Evolutionary conservation across 1,284 basidiomycete genomes (phyloP).

Genomic region (Heterobasidion irregulare): DNA sequence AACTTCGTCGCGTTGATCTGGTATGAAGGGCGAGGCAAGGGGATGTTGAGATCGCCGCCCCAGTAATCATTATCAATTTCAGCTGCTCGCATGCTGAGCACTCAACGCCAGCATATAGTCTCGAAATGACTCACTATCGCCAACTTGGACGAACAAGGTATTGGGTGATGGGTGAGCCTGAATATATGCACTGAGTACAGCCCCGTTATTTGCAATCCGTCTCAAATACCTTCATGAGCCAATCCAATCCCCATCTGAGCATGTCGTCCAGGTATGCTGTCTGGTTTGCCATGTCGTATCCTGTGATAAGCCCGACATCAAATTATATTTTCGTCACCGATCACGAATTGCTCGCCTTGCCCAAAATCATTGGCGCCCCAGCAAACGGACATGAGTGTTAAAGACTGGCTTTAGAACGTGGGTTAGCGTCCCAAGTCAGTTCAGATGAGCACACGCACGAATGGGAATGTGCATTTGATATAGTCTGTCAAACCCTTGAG

Average conservation of each 20-base stretch:
- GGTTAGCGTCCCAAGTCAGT: background rate
- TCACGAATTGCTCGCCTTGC: slow-evolving; percentile 35
- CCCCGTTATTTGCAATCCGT: background rate
- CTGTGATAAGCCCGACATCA: slow-evolving; percentile 24
- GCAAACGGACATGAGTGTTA: slow-evolving; percentile 74
- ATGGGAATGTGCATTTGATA: slow-evolving; percentile 79
- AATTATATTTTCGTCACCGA: background rate
- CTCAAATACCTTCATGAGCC: slow-evolving; percentile 71
- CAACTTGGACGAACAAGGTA: slow-evolving; percentile 77
- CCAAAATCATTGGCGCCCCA: slow-evolving; percentile 87
- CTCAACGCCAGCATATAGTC: background rate
- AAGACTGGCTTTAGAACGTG: slow-evolving; percentile 23
- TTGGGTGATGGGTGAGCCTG: slow-evolving; percentile 74
- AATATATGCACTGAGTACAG: slow-evolving; percentile 3
- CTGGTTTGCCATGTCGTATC: slow-evolving; percentile 78
- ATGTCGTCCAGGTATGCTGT: slow-evolving; percentile 84
- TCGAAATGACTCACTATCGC: slow-evolving; percentile 32
- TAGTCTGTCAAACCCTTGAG: slow-evolving; percentile 45
- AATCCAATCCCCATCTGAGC: slow-evolving; percentile 85
- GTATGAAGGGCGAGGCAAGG: slow-evolving; percentile 65
- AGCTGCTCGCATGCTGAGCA: slow-evolving; percentile 22
- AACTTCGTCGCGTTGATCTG: slow-evolving; percentile 63
- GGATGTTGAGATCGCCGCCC: slow-evolving; percentile 82
- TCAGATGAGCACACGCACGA: slow-evolving; percentile 33
- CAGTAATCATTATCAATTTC: slow-evolving; percentile 73